Evolutionary conservation across 202 grass and related monocot species (phyloP).

Genomic region (Zizania palustris): DNA sequence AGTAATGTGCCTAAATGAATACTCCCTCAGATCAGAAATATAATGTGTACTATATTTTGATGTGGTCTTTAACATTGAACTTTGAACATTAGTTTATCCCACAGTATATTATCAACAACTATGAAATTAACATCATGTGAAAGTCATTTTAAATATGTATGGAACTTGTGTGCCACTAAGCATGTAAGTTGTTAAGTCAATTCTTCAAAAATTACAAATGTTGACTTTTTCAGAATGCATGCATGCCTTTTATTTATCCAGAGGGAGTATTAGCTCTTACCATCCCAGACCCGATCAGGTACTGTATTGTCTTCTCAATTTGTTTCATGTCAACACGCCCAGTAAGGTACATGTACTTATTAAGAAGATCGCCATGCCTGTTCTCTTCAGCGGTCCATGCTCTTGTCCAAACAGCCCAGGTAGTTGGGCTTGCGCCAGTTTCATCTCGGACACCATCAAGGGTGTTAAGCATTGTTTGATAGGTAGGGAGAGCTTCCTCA

Average conservation of each 20-base stretch:
- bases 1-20: not conserved
- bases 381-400: slow-evolving; percentile 97
- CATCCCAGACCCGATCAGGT: slow-evolving; percentile 93
- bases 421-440: slow-evolving; percentile 85
- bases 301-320: slow-evolving; percentile 97
- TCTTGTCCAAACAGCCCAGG: slow-evolving; percentile 93
- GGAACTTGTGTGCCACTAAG: no score
- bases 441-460: slow-evolving; percentile 84
- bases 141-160: no score
- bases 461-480: slow-evolving; percentile 97
- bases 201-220: no score
- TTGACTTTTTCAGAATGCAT: no score
- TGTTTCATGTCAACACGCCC: slow-evolving; percentile 95
- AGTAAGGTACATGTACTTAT: slow-evolving; percentile 90
- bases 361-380: slow-evolving; percentile 89
- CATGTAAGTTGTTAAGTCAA: no score
- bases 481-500: slow-evolving; percentile 91
- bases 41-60: no score
- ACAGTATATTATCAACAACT: no score
- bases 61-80: no score
- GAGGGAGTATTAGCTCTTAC: slow-evolving; percentile 41
- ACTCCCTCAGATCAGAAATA: no score
- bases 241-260: no score
- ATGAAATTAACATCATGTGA: no score
- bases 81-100: no score